Evolutionary conservation across 2,329 filamentous ascomycete species (phyloP).

Genomic region (Tolypocladium guangdongense): DNA sequence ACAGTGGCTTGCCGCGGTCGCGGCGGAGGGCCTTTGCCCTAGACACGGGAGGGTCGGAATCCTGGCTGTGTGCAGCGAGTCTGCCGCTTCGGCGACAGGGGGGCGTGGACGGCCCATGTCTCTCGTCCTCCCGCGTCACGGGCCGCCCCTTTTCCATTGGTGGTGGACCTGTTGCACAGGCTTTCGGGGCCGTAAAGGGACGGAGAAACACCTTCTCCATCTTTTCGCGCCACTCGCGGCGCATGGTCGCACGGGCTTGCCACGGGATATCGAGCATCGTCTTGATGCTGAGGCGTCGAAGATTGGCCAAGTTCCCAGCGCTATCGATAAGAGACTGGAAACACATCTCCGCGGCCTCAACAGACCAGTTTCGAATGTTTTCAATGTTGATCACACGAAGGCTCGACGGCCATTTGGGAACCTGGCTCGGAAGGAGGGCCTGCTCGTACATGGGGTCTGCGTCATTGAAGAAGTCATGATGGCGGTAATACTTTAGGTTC

Average conservation of each 20-base stretch:
- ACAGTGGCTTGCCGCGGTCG: slow-evolving; percentile 17
- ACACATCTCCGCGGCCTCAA: slow-evolving; percentile 61
- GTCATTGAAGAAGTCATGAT: slow-evolving; percentile 56
- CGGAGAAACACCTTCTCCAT: slow-evolving; percentile 58
- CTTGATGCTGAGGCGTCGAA: slow-evolving; percentile 63
- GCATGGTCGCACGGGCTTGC: slow-evolving; percentile 70
- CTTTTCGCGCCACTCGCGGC: slow-evolving; percentile 64
- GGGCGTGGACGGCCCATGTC: slow-evolving; percentile 8
- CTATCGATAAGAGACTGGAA: slow-evolving; percentile 68
- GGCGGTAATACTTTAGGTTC: slow-evolving; percentile 69
- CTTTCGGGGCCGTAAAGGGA: slow-evolving; percentile 27
- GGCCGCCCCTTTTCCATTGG: slow-evolving; percentile 2
- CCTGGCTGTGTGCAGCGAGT: slow-evolving; percentile 17
- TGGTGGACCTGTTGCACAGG: slow-evolving; percentile 11
- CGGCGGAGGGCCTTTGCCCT: slow-evolving; percentile 6
- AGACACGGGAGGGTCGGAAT: slow-evolving; percentile 11
- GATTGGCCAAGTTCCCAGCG: slow-evolving; percentile 51
- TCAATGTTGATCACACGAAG: slow-evolving; percentile 64
- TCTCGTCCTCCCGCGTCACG: slow-evolving; percentile 7
- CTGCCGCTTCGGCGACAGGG: slow-evolving; percentile 27
- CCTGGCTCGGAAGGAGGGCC: slow-evolving; percentile 50
- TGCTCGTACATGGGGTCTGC: slow-evolving; percentile 64
- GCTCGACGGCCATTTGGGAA: slow-evolving; percentile 67
- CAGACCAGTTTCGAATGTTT: slow-evolving; percentile 65
- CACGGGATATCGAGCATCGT: slow-evolving; percentile 72